Conservation (phyloP, 805 yeast species). For the Tetrapisispora arboricola region DNA sequence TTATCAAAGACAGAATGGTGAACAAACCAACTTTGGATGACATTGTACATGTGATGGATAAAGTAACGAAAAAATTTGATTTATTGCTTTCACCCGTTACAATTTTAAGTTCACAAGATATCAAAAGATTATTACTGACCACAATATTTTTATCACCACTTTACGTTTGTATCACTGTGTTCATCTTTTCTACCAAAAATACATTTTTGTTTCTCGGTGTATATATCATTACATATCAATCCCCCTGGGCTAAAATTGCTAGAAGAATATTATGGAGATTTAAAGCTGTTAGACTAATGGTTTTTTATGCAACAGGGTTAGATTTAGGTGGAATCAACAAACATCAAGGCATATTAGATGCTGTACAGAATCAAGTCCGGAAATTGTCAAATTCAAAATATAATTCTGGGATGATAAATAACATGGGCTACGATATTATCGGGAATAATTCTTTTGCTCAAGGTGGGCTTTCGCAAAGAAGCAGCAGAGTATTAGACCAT, state of each 20-base stretch:
- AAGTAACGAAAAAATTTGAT: constrained; percentile 67
- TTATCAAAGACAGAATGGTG: constrained; percentile 48
- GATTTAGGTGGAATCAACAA: constrained; percentile 50
- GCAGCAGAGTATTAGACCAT: neutral
- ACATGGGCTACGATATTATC: constrained; percentile 1
- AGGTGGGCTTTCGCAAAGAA: neutral
- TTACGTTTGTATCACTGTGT: constrained; percentile 58
- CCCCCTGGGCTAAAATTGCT: constrained; percentile 73
- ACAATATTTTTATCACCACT: constrained; percentile 79
- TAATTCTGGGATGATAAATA: neutral
- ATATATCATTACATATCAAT: constrained; percentile 70
- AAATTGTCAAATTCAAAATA: constrained; percentile 17
- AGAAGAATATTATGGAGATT: constrained; percentile 82
- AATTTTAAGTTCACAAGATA: constrained; percentile 66
- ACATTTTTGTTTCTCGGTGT: constrained; percentile 49
- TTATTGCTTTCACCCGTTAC: constrained; percentile 73
- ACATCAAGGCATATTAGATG: constrained; percentile 35
- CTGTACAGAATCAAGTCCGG: constrained; percentile 33
- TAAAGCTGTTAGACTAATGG: constrained; percentile 51
- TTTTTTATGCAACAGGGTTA: constrained; percentile 80
- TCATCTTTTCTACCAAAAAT: constrained; percentile 61
- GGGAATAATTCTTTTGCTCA: constrained; percentile 25
- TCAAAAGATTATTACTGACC: constrained; percentile 71
- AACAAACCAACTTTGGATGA: constrained; percentile 78
- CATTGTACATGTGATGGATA: constrained; percentile 64